Evolutionary conservation across 2,329 filamentous ascomycete genomes (phyloP), one percentile per base, ranked within the genome.

Genomic region (Clarireedia homoeocarpa): DNA sequence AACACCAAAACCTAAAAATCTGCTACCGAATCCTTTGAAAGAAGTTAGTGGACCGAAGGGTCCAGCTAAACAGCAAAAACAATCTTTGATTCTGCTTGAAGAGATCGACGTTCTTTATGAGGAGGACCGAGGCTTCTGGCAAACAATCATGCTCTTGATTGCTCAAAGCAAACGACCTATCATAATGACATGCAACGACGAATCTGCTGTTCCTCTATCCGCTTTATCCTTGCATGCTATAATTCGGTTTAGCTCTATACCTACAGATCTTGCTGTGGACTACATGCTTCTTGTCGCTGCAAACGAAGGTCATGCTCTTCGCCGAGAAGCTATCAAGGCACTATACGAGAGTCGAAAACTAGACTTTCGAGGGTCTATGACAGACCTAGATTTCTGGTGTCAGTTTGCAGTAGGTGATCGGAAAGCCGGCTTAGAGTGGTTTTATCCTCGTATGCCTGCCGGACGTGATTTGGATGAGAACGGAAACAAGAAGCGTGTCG

Each of bases 121-220:
- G 53, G 92, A 97, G 69, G 94, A 99, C 69, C 92, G 90, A 70
- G 86, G 92, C 60, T 99, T 99, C 67, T 99, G 94, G 94, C 73
- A 79, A 1, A 94, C 89, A 0, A 81, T 97, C 4, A 76, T 88
- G 46, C 80, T 81, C 20, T 79, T 99, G 58, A 89, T 96, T 57
- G 49, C 77, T 9, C 86, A 91, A 64, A 96, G 94, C 0, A 96
- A 90, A 71, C 82, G 94, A 34, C 94, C 94, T 0, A 91, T 99
- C 60, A 80, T 99, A 65, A 87, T 99, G 74, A 99, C 94, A 0
- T 99, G 95, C 74, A 97, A 91, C 63, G 84, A 96, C 61, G 92
- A 96, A 70, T 79, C 76, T n/a, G 74, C 89, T n/a, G 73, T 99
- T 6, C 90, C 91, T 0, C 70, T 89, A 1, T 79, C 86, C 40